These are phyloP conservation scores for Knufia fluminis DNA, from an alignment of 2,329 filamentous ascomycete species.

Conservation along the genomic window DNA sequence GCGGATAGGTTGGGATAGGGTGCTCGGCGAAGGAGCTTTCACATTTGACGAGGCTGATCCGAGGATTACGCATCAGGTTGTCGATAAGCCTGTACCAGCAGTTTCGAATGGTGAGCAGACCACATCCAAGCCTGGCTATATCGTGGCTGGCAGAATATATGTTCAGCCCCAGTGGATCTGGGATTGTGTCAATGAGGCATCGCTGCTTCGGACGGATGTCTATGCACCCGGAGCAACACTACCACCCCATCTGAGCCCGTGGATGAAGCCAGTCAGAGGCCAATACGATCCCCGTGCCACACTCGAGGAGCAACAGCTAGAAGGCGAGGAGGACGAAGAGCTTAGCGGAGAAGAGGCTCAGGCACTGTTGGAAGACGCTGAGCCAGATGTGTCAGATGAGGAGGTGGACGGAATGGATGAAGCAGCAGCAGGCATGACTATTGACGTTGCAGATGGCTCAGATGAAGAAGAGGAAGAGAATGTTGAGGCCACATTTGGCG, in stretches of 20 bases:
- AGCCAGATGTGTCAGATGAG: conserved; percentile 18
- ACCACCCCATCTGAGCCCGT: conserved; percentile 90
- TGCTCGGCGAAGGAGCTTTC: conserved; percentile 84
- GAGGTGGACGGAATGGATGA: conserved; percentile 26
- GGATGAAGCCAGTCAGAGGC: conserved; percentile 77
- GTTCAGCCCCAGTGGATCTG: conserved; percentile 98
- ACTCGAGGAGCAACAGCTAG: conserved; percentile 77
- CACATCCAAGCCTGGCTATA: conserved; percentile 48
- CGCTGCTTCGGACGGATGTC: conserved; percentile 73
- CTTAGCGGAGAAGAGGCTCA: conserved; percentile 33
- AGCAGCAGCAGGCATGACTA: conserved; percentile 19
- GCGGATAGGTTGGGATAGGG: conserved; percentile 86
- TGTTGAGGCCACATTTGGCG: conserved; percentile 38
- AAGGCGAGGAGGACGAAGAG: conserved; percentile 64
- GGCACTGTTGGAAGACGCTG: conserved; percentile 36
- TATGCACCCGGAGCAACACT: conserved; percentile 85
- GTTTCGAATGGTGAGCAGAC: conserved; percentile 21
- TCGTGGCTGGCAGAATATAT: conserved; percentile 85
- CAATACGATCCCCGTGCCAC: conserved; percentile 85
- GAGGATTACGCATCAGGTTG: conserved; percentile 89
- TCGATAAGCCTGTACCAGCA: conserved; percentile 66
- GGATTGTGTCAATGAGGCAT: conserved; percentile 90
- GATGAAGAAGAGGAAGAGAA: conserved; percentile 22
- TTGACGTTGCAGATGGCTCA: conserved; percentile 38
- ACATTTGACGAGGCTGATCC: conserved; percentile 81